Conservation (phyloP, 108 stramenopile species). For the Stephanodiscus minutulus region DNA sequence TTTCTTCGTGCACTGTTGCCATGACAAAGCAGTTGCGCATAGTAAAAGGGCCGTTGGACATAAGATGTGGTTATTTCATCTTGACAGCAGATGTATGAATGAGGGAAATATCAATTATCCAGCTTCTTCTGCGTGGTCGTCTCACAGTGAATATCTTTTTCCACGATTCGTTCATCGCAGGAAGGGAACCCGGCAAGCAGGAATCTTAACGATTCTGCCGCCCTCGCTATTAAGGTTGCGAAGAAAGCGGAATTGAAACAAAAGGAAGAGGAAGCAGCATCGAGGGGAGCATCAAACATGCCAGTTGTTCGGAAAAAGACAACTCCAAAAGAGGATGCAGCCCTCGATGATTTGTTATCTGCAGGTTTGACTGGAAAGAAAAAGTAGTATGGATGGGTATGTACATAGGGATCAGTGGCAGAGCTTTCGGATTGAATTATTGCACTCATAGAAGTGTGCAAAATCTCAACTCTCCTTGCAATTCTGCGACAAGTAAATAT, state of each 20-base stretch:
- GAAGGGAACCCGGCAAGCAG: conserved; percentile 69
- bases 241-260: conserved; percentile 67
- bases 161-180: conserved; percentile 23
- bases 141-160: conserved; percentile 1
- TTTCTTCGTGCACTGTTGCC: not conserved
- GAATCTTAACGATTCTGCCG: conserved; percentile 68
- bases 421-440: too few species aligned
- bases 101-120: not conserved
- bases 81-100: not conserved
- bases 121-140: not conserved
- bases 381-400: not conserved
- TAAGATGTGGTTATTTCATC: not conserved
- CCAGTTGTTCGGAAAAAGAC: conserved; percentile 59
- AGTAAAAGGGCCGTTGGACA: not conserved
- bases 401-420: too few species aligned
- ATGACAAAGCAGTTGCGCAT: not conserved
- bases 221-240: conserved; percentile 74
- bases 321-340: conserved; percentile 52
- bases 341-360: conserved; percentile 68
- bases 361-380: conserved; percentile 64
- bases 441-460: too few species aligned
- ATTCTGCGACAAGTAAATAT: too few species aligned
- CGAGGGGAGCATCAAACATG: conserved; percentile 24
- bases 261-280: conserved; percentile 47
- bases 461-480: too few species aligned